These are phyloP conservation scores for Geotrichum restrictum DNA, from an alignment of 1,139 yeast genomes.

Conservation along the genomic window DNA sequence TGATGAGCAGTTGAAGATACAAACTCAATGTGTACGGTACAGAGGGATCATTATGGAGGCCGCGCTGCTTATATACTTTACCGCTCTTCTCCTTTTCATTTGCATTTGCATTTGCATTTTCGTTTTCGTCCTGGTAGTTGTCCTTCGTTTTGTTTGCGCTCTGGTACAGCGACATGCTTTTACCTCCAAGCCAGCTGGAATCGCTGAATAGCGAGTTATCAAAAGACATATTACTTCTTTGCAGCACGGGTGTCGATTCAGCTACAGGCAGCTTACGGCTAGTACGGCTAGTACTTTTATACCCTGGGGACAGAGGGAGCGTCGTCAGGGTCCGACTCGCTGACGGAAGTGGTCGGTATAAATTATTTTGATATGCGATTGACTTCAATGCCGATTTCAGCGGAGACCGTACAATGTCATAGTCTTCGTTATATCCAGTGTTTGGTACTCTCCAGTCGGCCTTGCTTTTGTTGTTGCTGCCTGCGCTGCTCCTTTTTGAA, in stretches of 20 bases:
- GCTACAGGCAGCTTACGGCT: neutral
- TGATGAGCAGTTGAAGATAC: constrained; percentile 67
- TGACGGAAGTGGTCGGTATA: no score
- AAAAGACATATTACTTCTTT: neutral
- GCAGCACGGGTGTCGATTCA: neutral
- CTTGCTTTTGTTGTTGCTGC: no score
- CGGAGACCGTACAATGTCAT: no score
- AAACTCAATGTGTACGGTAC: constrained; percentile 65
- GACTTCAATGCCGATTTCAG: no score
- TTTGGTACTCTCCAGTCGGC: neutral
- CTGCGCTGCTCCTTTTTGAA: no score
- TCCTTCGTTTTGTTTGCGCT: neutral
- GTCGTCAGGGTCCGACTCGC: no score
- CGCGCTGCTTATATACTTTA: neutral
- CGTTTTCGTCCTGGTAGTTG: no score
- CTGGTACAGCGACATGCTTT: neutral
- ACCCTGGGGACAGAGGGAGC: neutral
- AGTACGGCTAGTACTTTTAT: no score
- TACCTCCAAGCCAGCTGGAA: neutral
- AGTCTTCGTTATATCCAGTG: no score
- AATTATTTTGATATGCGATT: no score
- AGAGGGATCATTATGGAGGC: constrained; percentile 42
- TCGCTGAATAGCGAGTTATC: neutral
- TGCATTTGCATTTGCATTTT: no score
- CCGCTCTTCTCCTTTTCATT: no score